Conservation (phyloP, 176 grass and related monocot genomes). For the Aegilops umbellulata region DNA sequence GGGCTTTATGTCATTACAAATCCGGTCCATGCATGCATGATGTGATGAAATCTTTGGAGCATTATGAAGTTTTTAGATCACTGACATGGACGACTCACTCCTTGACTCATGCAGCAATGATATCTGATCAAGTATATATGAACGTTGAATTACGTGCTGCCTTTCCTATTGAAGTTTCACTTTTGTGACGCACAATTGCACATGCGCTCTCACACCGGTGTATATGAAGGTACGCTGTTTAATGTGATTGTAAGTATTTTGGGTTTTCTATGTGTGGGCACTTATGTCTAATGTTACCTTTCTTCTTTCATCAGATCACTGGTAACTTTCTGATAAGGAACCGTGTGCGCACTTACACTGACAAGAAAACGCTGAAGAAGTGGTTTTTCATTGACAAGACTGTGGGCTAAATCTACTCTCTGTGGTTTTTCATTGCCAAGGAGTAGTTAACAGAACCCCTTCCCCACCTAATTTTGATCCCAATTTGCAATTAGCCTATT, state of each 20-base stretch:
- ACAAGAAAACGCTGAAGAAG: conserved; percentile 65
- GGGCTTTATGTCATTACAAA: background rate
- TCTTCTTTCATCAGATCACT: conserved; percentile 27
- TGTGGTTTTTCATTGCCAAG: conserved; percentile 75
- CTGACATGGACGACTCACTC: background rate
- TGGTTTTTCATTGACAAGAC: conserved; percentile 81
- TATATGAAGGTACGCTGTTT: conserved; percentile 13
- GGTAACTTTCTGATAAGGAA: conserved; percentile 48
- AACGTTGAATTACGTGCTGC: background rate
- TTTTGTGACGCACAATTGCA: background rate
- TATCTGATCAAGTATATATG: background rate
- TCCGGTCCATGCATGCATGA: background rate
- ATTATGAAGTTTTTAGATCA: background rate
- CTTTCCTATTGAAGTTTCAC: background rate
- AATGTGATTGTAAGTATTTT: background rate
- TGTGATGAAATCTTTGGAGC: background rate
- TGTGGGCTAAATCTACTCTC: conserved; percentile 36
- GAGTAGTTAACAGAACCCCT: conserved; percentile 19
- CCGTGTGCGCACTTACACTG: conserved; percentile 46
- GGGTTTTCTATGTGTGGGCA: background rate
- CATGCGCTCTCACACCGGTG: background rate
- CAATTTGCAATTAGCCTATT: conserved; percentile 11
- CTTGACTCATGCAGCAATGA: background rate
- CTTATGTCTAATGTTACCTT: background rate
- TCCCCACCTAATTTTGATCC: background rate